Conservation (phyloP, 495 filamentous ascomycete genomes). For the Aspergillus diversus region DNA sequence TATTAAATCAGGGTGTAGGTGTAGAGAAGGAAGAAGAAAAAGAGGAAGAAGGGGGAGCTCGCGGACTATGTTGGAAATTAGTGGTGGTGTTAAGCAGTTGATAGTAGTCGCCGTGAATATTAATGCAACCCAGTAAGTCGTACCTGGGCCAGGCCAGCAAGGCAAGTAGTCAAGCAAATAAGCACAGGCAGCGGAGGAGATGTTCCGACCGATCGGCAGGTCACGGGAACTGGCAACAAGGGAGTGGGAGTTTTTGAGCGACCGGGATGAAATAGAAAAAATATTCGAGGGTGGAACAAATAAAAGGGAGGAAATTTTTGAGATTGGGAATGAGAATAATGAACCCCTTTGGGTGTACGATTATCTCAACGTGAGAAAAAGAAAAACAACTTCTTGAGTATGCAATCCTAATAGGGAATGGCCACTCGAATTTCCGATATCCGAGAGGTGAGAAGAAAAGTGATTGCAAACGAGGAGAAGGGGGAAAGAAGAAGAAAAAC, state of each 20-base stretch:
- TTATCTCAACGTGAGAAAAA: background rate
- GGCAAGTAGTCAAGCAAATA: slow-evolving; percentile 1
- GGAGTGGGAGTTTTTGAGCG: too few relatives aligned
- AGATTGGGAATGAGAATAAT: background rate
- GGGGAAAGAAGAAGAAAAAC: background rate
- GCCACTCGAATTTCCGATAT: background rate
- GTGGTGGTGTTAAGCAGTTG: background rate
- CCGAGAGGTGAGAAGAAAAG: background rate
- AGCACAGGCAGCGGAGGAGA: slow-evolving; percentile 11
- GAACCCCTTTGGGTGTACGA: background rate
- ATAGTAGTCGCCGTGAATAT: too few relatives aligned
- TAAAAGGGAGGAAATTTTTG: background rate
- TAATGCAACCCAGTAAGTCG: too few relatives aligned
- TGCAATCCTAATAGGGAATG: background rate
- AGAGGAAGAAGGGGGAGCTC: slow-evolving; percentile 23
- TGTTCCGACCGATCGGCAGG: slow-evolving; percentile 21
- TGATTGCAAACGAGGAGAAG: background rate
- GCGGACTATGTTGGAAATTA: too few relatives aligned
- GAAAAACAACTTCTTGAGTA: background rate
- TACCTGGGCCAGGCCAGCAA: slow-evolving; percentile 2
- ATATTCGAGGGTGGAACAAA: background rate
- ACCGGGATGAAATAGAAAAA: background rate
- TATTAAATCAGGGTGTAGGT: slow-evolving; percentile 46
- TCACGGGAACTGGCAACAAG: slow-evolving; percentile 15
- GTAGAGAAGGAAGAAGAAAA: slow-evolving; percentile 8